A percentile compares a stretch with the other conserved stretches of the same genome.
Conservation (phyloP, 2,329 filamentous ascomycete genomes). For the Phialophora verrucosa region DNA sequence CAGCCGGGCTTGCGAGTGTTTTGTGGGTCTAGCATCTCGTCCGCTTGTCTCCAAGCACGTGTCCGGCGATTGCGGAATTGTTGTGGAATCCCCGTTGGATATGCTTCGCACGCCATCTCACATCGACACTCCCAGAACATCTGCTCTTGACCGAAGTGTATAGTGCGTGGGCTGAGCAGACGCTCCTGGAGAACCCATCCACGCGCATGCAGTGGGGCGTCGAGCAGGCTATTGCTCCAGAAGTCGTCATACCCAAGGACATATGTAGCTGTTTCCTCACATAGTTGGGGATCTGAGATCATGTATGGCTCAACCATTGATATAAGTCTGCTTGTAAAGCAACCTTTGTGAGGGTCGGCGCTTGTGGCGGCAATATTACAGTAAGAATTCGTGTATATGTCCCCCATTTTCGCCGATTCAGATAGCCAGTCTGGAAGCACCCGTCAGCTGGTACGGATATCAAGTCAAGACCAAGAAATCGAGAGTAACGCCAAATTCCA, state of each 20-base stretch:
- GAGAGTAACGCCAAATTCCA: background rate
- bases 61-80: constrained; percentile 21
- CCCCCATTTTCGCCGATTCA: constrained; percentile 26
- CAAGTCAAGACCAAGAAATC: background rate
- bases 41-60: constrained; percentile 15
- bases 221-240: constrained; percentile 27
- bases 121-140: constrained; percentile 31
- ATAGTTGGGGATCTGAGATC: constrained; percentile 11
- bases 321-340: constrained; percentile 11
- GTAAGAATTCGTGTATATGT: constrained; percentile 29
- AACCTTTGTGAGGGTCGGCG: constrained; percentile 16
- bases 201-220: constrained; percentile 22
- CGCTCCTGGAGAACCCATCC: constrained; percentile 33
- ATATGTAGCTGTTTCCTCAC: constrained; percentile 12
- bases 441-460: background rate
- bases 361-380: constrained; percentile 32
- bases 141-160: constrained; percentile 30
- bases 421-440: constrained; percentile 18
- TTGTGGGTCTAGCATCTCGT: constrained; percentile 11
- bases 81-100: constrained; percentile 25
- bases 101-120: constrained; percentile 28
- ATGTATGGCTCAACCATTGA: constrained; percentile 17
- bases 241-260: constrained; percentile 27
- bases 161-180: constrained; percentile 27
- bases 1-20: background rate